Conservation (phyloP, 768 basidiomycete species). For the Ramaria rubella region DNA sequence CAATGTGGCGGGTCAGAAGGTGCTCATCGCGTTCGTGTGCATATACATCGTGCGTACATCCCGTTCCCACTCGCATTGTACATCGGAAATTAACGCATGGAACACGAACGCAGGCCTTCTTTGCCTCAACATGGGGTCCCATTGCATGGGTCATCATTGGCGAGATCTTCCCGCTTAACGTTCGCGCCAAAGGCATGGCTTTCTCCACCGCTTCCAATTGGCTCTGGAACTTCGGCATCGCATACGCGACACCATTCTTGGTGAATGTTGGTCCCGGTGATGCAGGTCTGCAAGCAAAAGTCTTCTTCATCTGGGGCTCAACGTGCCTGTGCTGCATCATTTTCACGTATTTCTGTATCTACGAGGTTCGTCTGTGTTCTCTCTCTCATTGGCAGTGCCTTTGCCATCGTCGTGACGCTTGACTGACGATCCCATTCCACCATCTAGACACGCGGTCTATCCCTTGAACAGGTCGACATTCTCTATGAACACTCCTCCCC, state of each 20-base stretch:
- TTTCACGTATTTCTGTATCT: slow-evolving; percentile 77
- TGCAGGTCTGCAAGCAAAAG: too few species aligned
- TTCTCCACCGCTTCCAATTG: slow-evolving; percentile 71
- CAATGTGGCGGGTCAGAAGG: slow-evolving; percentile 55
- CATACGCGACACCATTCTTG: slow-evolving; percentile 39
- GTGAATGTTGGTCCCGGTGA: too few species aligned
- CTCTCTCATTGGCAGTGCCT: too few species aligned
- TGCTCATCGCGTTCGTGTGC: slow-evolving; percentile 52
- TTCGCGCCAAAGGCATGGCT: slow-evolving; percentile 79
- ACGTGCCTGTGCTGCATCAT: slow-evolving; percentile 63
- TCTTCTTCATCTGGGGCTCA: slow-evolving; percentile 81
- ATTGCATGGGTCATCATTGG: slow-evolving; percentile 61
- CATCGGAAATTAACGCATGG: slow-evolving; percentile 15
- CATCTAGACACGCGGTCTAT: slow-evolving; percentile 54
- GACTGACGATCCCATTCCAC: not conserved
- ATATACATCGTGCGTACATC: slow-evolving; percentile 35
- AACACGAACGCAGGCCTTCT: slow-evolving; percentile 25
- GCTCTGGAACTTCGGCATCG: slow-evolving; percentile 85
- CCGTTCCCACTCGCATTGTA: not conserved
- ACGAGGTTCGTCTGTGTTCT: slow-evolving; percentile 39
- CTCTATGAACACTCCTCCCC: slow-evolving; percentile 66
- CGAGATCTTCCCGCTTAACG: slow-evolving; percentile 68
- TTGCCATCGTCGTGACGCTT: not conserved
- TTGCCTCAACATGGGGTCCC: slow-evolving; percentile 64
- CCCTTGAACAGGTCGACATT: slow-evolving; percentile 78